Base-by-base conservation (phyloP, 2,329 filamentous ascomycete genomes). In the Colletotrichum destructivum region DNA sequence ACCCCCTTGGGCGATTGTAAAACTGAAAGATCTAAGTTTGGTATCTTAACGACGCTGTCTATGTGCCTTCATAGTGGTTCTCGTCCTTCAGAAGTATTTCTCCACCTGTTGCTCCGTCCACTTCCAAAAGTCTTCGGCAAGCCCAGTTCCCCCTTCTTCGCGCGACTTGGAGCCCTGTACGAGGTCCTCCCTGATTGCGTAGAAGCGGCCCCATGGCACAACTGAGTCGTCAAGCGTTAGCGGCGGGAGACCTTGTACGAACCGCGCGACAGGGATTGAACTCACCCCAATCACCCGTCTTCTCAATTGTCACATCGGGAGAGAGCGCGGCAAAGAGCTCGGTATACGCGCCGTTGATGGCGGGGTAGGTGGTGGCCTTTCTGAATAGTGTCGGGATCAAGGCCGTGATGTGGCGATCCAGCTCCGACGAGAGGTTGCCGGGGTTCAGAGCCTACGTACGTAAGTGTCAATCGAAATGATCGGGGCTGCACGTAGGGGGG, bases 251-350 rank as follows among this genome's bases (percentile, higher is more conserved):
- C 16, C 18, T 38, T 38, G 35, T 38, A 11, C 13, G 38, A 6
- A 2, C 18, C 35, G 26, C 3, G 6, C 26, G n/a, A 6, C 9
- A 49, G 6, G 13, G 21, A 16, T 7, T 13, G n/a, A 18, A 54
- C 76, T 74, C 51, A 76, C 75, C 66, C 78, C 80, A 83, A 6
- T 70, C 71, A 9, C 82, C 81, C 2, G 77, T 77, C 26, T 82
- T 80, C 44, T 83, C 82, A 1, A 81, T 49, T 0, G 81, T 84
- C 4, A 88, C 77, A 0, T 86, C 80, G 0, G 82, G 81, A 0
- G 85, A 84, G 49, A 86, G 77, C 0, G 81, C 86, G 0, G 85
- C 82, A 69, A 82, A 89, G 0, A 88, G 74, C 69, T 85, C 81
- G 0, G 86, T 86, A 74, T 87, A 88, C 0, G 85, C 86, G 0